Evolutionary conservation across 2,329 filamentous ascomycete genomes (phyloP), one percentile per base, ranked within the genome.

Genomic region (Penicillium psychrosexuale): DNA sequence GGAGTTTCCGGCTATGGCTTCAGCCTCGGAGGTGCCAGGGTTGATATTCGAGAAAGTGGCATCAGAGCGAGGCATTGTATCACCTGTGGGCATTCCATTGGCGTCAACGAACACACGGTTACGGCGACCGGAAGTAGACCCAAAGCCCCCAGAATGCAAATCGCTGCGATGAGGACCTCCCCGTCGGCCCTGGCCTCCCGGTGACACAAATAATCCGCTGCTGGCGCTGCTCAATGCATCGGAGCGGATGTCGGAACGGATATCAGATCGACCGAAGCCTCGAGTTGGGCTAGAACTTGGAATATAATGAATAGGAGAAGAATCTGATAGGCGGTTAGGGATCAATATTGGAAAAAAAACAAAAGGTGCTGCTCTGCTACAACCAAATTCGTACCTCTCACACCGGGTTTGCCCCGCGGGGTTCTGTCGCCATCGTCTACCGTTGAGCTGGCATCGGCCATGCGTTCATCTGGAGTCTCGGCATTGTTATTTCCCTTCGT

Each of bases 271-370:
- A 43, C 42, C 51, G 19, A 60, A 56, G 17, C 57, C 69, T 68
- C 84, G 84, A n/a, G 84, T 86, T 27, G 91, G 90, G 69, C 90
- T 96, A 36, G 93, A 96, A 73, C 91, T 96, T 34, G 91, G 86
- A 53, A 90, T 90, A 71, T 97, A 97, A 71, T 87, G 85, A 63
- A 97, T 90, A 1, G 93, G 93, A 1, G 93, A 97, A 0, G 93
- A 97, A 68, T 92, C 93, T 96, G 63, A 2, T 47, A 17, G 8
- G 50, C 19, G 58, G 49, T 68, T 51, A 72, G 59, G 7, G 12
- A 24, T 27, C 42, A 60, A 22, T 28, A 31, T 37, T 11, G 13
- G 4, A n/a, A 19, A 19, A 19, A 34, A 31, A 12, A 53, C 22
- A 12, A 39, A n/a, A 8, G 9, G n/a, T 46, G 17, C 15, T 6